These are phyloP conservation scores for Candida koratica DNA, from an alignment of 805 yeast species.

Conservation along the genomic window DNA sequence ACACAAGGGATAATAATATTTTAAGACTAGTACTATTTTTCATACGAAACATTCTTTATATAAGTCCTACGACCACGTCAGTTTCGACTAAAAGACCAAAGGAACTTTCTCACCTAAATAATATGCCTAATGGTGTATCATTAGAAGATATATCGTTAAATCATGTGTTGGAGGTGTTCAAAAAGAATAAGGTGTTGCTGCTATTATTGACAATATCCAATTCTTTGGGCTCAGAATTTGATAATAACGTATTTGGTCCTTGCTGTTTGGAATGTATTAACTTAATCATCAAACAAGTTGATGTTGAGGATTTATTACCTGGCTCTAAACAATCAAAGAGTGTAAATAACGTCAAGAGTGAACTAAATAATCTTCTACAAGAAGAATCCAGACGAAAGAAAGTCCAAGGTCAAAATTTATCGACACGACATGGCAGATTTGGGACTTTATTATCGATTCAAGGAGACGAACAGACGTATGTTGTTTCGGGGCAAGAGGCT, in stretches of 20 bases:
- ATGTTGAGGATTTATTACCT: constrained; percentile 27
- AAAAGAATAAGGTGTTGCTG: constrained; percentile 67
- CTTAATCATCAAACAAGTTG: constrained; percentile 56
- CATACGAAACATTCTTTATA: constrained; percentile 71
- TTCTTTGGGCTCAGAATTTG: constrained; percentile 61
- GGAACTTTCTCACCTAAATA: constrained; percentile 27
- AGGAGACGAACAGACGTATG: constrained; percentile 53
- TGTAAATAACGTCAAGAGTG: constrained; percentile 11
- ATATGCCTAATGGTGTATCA: constrained; percentile 54
- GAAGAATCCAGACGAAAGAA: constrained; percentile 57
- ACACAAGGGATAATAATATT: constrained; percentile 66
- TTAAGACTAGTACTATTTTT: constrained; percentile 68
- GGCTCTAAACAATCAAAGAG: constrained; percentile 1
- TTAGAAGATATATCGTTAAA: constrained; percentile 66
- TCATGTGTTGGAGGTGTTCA: constrained; percentile 53
- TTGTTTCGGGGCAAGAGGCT: constrained; percentile 70
- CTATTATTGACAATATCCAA: constrained; percentile 69
- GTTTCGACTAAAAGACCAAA: constrained; percentile 42
- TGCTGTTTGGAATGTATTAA: constrained; percentile 68
- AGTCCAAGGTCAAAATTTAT: constrained; percentile 45
- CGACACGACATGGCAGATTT: constrained; percentile 84
- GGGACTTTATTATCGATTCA: constrained; percentile 80
- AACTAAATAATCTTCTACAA: constrained; percentile 49
- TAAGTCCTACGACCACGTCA: constrained; percentile 64
- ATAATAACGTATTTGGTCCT: constrained; percentile 54